Base-by-base conservation (phyloP, 2,329 filamentous ascomycete species). In the Alternaria alternata region DNA sequence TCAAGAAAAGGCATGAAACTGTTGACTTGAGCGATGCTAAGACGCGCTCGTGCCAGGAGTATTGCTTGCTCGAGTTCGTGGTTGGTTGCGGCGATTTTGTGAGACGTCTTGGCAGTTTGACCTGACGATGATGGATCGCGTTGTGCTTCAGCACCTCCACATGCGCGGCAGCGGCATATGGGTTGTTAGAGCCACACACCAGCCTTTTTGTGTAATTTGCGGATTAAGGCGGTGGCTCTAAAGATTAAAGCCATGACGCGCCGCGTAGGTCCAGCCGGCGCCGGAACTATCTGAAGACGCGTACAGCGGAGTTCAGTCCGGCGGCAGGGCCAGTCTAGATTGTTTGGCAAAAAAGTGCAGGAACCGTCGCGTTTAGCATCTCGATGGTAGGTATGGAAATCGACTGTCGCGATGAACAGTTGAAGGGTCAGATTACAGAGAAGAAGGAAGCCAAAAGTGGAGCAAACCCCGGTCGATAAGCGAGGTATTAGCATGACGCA, bases 31-130 rank as follows among this genome's bases (percentile, higher is more conserved):
- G 20, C 22, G 39, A 54, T 57, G 51, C 54, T 44, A 57, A 51
- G 51, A 47, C 28, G 36, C 28, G 42, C 36, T 30, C 26, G 11
- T 18, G 30, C 63, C 44, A 42, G 59, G 55, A 32, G 47, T 28
- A 30, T 46, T 43, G 56, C 54, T 59, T 32, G 38, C 51, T 52
- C 32, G 48, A 44, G 42, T 34, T 51, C 9, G 52, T 70, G 64
- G 55, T 71, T 73, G 69, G 67, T 43, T 52, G 55, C 20, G 34
- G 51, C 41, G 56, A 52, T 20, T 30, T 60, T 59, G 47, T 54
- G 72, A 74, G 67, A 75, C 72, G 62, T 4, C 69, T 71, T 72
- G 69, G 70, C 69, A 46, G 62, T 66, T 72, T 67, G 57, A 67
- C 59, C 22, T 58, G 44, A 54, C 61, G 47, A 57, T 53, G 62